Evolutionary conservation across 306 rosid species (phyloP).

Genomic region (Dryas alaskensis): DNA sequence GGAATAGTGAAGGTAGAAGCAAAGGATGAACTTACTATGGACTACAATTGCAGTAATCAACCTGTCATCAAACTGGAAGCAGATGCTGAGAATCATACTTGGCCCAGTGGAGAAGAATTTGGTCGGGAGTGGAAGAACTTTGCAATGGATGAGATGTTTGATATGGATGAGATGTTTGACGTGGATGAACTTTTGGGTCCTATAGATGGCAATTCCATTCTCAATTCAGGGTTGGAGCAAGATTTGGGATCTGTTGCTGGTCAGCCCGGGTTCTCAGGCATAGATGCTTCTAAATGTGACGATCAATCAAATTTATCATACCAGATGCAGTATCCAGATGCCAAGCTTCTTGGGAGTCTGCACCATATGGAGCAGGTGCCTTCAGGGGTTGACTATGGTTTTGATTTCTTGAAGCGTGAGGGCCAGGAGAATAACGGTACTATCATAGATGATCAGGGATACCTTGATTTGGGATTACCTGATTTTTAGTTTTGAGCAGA

Average conservation of each 20-base stretch:
- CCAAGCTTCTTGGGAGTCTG: slow-evolving; percentile 63
- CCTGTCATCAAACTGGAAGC: background rate
- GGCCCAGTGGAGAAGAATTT: background rate
- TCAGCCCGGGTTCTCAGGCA: slow-evolving; percentile 21
- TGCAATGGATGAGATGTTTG: slow-evolving; percentile 43
- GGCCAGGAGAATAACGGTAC: slow-evolving; percentile 33
- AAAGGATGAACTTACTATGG: slow-evolving; percentile 25
- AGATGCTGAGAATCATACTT: background rate
- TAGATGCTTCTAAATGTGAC: slow-evolving; percentile 20
- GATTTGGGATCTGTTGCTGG: slow-evolving; percentile 19
- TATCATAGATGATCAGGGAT: slow-evolving; percentile 32
- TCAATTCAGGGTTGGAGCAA: slow-evolving; percentile 26
- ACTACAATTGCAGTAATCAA: slow-evolving; percentile 16
- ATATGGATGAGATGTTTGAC: slow-evolving; percentile 58
- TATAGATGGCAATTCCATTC: slow-evolving; percentile 34
- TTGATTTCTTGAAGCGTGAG: slow-evolving; percentile 56
- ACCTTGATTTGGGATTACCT: slow-evolving; percentile 26
- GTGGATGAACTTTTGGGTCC: slow-evolving; percentile 57
- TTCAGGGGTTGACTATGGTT: slow-evolving; percentile 43
- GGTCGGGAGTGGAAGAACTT: slow-evolving; percentile 31
- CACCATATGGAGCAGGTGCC: slow-evolving; percentile 52
- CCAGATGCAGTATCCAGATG: slow-evolving; percentile 58
- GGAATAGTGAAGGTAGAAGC: slow-evolving; percentile 33
- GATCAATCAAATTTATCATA: slow-evolving; percentile 38
- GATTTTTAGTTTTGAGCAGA: slow-evolving; percentile 11